phyloP scores from a whole-genome alignment of 805 yeast genomes.

The Saccharomyces paradoxus region DNA sequence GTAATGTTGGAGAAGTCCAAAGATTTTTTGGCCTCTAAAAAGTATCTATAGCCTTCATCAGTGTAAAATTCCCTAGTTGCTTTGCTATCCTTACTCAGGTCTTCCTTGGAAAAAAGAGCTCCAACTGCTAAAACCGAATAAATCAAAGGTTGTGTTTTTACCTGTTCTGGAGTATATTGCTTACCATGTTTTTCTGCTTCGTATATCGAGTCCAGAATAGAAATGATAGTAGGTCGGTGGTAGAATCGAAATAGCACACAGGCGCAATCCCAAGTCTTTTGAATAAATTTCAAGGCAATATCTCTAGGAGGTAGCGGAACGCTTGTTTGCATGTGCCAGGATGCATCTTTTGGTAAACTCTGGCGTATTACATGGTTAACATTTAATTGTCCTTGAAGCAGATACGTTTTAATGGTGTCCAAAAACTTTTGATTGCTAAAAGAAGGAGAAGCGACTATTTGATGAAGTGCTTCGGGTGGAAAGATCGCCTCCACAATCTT shows the following conservation, averaged over 20 bases:
- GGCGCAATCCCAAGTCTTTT: slow-evolving; percentile 76
- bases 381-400: background rate
- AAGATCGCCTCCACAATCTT: slow-evolving; percentile 5
- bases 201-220: slow-evolving; percentile 67
- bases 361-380: background rate
- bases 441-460: background rate
- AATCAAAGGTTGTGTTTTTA: slow-evolving; percentile 66
- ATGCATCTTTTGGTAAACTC: background rate
- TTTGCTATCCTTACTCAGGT: slow-evolving; percentile 30
- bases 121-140: slow-evolving; percentile 89
- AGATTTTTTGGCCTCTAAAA: slow-evolving; percentile 69
- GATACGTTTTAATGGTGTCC: slow-evolving; percentile 3
- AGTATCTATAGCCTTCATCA: slow-evolving; percentile 74
- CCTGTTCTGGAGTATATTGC: slow-evolving; percentile 52
- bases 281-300: slow-evolving; percentile 60
- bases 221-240: slow-evolving; percentile 73
- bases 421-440: background rate
- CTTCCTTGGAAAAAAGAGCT: slow-evolving; percentile 58
- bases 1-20: slow-evolving; percentile 77
- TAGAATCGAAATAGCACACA: slow-evolving; percentile 80
- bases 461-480: slow-evolving; percentile 1
- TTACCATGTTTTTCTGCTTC: slow-evolving; percentile 63
- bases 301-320: slow-evolving; percentile 58
- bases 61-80: slow-evolving; percentile 33
- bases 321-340: background rate